Percentiles rank a stretch among this genome's conserved stretches.
Evolutionary conservation across 495 filamentous ascomycete genomes (phyloP).

Genomic region (Podospora appendiculata): DNA sequence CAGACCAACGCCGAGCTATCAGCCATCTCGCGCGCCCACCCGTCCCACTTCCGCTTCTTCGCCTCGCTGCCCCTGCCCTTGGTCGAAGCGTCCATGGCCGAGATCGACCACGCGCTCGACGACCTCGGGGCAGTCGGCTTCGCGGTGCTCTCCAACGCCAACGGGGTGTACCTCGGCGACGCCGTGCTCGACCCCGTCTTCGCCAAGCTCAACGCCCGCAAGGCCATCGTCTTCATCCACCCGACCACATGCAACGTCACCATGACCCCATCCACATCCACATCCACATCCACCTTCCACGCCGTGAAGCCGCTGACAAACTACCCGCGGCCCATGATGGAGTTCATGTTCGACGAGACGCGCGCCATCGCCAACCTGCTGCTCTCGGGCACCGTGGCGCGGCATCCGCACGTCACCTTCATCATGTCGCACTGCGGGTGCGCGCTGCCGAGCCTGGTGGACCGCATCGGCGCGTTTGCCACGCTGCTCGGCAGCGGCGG

Average conservation of each 20-base stretch:
- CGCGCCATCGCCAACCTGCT: neutral
- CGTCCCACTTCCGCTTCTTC: neutral
- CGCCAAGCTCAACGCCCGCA: neutral
- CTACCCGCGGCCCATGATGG: neutral
- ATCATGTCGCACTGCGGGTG: neutral
- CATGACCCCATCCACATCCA: too few relatives aligned
- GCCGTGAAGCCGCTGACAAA: neutral
- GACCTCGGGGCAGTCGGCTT: neutral
- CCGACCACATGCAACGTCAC: neutral
- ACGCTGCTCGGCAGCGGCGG: neutral
- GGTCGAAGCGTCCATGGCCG: neutral
- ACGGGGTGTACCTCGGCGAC: neutral
- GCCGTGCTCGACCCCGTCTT: neutral
- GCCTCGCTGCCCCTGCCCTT: neutral
- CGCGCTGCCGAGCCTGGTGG: neutral
- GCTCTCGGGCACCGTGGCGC: neutral
- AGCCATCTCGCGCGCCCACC: neutral
- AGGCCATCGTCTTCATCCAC: neutral
- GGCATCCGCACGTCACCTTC: neutral
- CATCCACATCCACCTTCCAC: too few relatives aligned
- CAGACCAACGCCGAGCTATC: neutral
- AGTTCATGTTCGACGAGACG: neutral
- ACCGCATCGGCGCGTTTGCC: neutral
- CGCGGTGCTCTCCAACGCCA: neutral
- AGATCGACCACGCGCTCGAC: neutral